Evolutionary conservation across 2,329 filamentous ascomycete species (phyloP), one percentile per base, ranked within the genome.

Genomic region (Fusarium sp.): DNA sequence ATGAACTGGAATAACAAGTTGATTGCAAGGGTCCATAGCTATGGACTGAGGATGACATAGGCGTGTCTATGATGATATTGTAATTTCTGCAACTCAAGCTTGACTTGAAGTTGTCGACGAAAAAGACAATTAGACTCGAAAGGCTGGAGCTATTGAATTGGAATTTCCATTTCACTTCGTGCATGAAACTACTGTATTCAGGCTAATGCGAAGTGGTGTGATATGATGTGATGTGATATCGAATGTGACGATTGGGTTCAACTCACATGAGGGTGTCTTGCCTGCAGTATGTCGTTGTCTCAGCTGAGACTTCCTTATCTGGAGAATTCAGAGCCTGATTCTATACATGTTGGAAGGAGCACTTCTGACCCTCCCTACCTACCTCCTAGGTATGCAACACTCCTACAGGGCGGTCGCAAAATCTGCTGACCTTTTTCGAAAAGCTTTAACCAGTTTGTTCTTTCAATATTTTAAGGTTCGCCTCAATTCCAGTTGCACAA

Each of bases 221-320:
- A 65, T 48, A 41, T 22, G 27, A 29, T 29, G 27, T n/a, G 22
- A 62, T 62, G 40, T 62, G 43, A 62, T 38, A 30, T 52, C 34
- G 4, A 10, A 41, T 49, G 18, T 52, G 34, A 43, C 49, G 10
- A 53, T 16, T 29, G 32, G 41, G 6, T 15, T 53, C 56, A 54
- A 48, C 48, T 48, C 41, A 34, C 43, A 45, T 57, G 48, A 29
- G 44, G 43, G 62, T 53, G 53, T 46, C 12, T 24, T 25, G 30
- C 8, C 24, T 18, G 20, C 18, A 49, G 16, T 65, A 25, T 38
- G 41, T 66, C 43, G 30, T 22, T 66, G 63, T 62, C 48, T 66
- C 62, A 45, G 18, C 43, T 15, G n/a, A 12, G 18, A 65, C 27
- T 27, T 41, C 32, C 40, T 16, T 27, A 59, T 58, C 40, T 43